A percentile compares a stretch with the other conserved stretches of the same genome.
Evolutionary conservation across 768 basidiomycete species (phyloP).

Genomic region (Mycena latifolia): DNA sequence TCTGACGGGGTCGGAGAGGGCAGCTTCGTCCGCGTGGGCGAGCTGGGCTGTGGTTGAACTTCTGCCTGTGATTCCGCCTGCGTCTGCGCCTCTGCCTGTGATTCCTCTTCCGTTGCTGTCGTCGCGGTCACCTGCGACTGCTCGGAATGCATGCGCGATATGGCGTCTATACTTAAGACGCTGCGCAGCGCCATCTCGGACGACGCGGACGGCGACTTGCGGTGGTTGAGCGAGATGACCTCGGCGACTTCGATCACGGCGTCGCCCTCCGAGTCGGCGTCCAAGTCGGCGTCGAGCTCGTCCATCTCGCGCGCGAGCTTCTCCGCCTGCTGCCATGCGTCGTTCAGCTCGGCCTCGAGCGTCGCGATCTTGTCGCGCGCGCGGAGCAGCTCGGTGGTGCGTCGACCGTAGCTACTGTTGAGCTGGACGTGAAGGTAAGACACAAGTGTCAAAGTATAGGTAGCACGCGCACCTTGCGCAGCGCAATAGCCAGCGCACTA

Average conservation of each 20-base stretch:
- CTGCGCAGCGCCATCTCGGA: conserved; percentile 13
- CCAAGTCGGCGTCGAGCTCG: conserved; percentile 56
- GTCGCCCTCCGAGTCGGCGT: conserved; percentile 45
- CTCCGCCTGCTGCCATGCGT: conserved; percentile 86
- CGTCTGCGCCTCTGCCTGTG: neutral
- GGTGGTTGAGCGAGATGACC: conserved; percentile 51
- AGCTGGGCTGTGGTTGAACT: neutral
- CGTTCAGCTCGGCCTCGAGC: conserved; percentile 79
- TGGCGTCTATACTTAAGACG: conserved; percentile 18
- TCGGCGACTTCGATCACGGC: conserved; percentile 63
- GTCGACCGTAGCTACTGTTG: conserved; percentile 78
- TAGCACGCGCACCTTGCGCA: conserved; percentile 67
- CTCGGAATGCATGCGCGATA: conserved; percentile 29
- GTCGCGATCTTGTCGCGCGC: conserved; percentile 61
- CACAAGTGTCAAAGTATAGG: conserved; percentile 2
- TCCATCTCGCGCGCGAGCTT: conserved; percentile 81
- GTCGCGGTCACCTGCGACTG: conserved; percentile 7
- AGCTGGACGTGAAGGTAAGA: conserved; percentile 49
- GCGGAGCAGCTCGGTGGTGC: conserved; percentile 67
- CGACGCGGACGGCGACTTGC: conserved; percentile 41
- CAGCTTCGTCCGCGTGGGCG: conserved; percentile 25
- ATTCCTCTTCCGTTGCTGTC: neutral
- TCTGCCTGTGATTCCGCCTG: neutral
- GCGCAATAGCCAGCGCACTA: conserved; percentile 81
- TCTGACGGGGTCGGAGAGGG: conserved; percentile 30